Base-by-base conservation (phyloP, 2,329 filamentous ascomycete species). In the Didymella keratinophila region DNA sequence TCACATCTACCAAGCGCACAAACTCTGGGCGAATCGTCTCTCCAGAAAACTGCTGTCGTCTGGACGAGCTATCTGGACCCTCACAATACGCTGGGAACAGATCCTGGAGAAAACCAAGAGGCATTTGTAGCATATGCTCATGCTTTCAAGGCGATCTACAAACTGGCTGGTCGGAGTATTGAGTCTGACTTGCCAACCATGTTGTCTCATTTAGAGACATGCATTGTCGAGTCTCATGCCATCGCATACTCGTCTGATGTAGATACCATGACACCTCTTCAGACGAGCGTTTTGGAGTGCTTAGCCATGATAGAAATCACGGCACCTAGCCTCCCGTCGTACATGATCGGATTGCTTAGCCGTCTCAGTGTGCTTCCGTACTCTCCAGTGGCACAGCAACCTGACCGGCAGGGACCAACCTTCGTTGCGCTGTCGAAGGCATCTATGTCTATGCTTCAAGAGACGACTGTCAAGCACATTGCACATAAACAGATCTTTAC, bases 391-490 rank as follows among this genome's bases (percentile, higher is more conserved):
- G 66, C 57, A 10, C 50, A 61, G 25, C 60, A 58, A 0, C 56
- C 65, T 11, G 59, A 61, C 18, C 74, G 69, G 53, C 71, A 71
- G 49, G 87, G 87, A 56, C 90, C 92, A 7, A 96, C 92, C 0
- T 98, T 93, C 71, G 87, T 99, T 54, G 94, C 95, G 32, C 86
- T 98, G 71, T 92, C 93, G 1, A 96, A 95, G 75, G 86, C 86
- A 20, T 87, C 89, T 58, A 95, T 97, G 84, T 80, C 83, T 2
- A 84, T 92, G 44, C 76, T 96, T 2, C 83, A 90, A 62, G 79
- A 78, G 0, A 78, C 92, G 2, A 80, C 89, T 3, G 76, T 86
- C 4, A 78, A 81, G 16, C 87, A 91, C 62, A 83, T 86, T 0
- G 75, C 79, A 0, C 86, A 90, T 23, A 71, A 80, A n/a, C 86